Conservation (phyloP, 2,329 filamentous ascomycete genomes). For the Pestalotiopsis sp. region DNA sequence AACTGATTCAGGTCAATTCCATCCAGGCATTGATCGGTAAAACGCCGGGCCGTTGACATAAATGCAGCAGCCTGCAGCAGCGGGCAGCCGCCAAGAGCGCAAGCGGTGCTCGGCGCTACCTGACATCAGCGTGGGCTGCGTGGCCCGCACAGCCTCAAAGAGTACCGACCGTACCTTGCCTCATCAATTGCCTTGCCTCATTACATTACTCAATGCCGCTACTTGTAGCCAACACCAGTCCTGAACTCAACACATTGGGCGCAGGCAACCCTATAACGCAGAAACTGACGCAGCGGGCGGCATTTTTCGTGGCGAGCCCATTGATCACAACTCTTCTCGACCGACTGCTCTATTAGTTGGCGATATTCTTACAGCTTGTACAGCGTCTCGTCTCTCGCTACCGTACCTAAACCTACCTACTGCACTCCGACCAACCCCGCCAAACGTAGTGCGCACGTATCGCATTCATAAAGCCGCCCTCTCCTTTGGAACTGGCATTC, state of each 20-base stretch:
- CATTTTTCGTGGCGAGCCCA: background rate
- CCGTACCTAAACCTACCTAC: background rate
- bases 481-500: background rate
- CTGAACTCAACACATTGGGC: background rate
- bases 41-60: background rate
- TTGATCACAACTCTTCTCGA: background rate
- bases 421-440: background rate
- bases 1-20: background rate
- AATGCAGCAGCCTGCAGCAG: background rate
- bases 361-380: background rate
- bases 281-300: background rate
- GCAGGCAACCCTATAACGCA: background rate
- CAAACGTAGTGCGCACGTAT: background rate
- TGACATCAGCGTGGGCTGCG: conserved; percentile 1
- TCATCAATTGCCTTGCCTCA: background rate
- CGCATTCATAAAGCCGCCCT: background rate
- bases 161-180: background rate
- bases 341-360: background rate
- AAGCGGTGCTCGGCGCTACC: background rate
- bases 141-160: conserved; percentile 1
- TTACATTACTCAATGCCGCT: background rate
- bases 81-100: background rate
- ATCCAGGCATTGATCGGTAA: background rate
- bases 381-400: background rate
- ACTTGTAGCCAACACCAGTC: background rate